Percentiles rank a stretch among this genome's conserved stretches.
phyloP scores from a whole-genome alignment of 495 filamentous ascomycete genomes.

The Hypomontagnella monticulosa region DNA sequence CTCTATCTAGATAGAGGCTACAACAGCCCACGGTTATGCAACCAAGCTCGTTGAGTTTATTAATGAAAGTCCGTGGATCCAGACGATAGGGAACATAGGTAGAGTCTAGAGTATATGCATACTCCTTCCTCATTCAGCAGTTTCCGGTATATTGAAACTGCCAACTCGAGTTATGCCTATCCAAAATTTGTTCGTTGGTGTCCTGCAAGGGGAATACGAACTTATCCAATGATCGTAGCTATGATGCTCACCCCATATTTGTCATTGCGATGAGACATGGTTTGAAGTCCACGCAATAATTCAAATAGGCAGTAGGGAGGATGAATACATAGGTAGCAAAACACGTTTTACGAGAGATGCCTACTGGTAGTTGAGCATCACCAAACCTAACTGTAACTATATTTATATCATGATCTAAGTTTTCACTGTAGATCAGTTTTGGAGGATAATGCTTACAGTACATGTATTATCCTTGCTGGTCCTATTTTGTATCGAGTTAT shows the following conservation, averaged over 20 bases:
- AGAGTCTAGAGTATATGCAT: not conserved
- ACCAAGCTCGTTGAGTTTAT: not conserved
- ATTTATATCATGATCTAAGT: slow-evolving; percentile 2
- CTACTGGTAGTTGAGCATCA: not conserved
- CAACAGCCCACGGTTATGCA: not conserved
- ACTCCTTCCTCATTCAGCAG: slow-evolving; percentile 31
- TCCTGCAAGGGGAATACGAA: slow-evolving; percentile 35
- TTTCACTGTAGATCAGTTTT: not conserved
- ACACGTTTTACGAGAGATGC: not conserved
- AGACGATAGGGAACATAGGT: not conserved
- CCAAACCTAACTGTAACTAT: not conserved
- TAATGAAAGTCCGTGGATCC: not conserved
- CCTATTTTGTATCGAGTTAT: too few relatives aligned
- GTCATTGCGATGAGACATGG: slow-evolving; percentile 12
- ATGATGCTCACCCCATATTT: slow-evolving; percentile 18
- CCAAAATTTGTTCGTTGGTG: slow-evolving; percentile 10
- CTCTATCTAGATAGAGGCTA: slow-evolving; percentile 11
- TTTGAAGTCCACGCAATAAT: slow-evolving; percentile 22
- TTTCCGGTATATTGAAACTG: slow-evolving; percentile 8
- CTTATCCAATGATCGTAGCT: slow-evolving; percentile 19
- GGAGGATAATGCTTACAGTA: too few relatives aligned
- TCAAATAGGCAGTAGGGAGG: not conserved
- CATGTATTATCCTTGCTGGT: too few relatives aligned
- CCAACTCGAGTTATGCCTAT: slow-evolving; percentile 8
- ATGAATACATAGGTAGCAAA: not conserved